These are phyloP conservation scores for Plantago rigida DNA, from an alignment of 305 asterid species.

Conservation along the genomic window DNA sequence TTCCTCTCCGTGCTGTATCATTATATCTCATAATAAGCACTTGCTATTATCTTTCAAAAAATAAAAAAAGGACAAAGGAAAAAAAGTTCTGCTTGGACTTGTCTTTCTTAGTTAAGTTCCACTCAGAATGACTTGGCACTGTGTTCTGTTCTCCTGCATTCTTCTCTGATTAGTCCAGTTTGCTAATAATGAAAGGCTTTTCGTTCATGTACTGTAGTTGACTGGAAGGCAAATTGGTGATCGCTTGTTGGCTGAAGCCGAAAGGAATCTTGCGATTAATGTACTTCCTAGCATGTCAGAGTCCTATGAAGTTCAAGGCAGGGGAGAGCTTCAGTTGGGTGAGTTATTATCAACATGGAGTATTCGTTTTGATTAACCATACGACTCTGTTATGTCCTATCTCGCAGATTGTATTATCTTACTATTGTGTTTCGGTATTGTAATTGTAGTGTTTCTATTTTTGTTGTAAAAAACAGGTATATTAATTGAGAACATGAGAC, in stretches of 20 bases:
- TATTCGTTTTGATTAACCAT: conserved; percentile 1
- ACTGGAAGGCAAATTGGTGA: conserved; percentile 98
- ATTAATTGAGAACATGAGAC: conserved; percentile 96
- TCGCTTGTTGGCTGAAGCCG: conserved; percentile 88
- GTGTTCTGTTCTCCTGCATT: background rate
- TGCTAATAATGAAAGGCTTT: conserved; percentile 23
- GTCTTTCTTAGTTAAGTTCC: too few species aligned
- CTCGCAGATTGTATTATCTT: conserved; percentile 16
- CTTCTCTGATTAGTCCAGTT: conserved; percentile 3
- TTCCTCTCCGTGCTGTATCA: too few species aligned
- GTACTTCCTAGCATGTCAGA: conserved; percentile 85
- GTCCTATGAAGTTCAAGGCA: conserved; percentile 96
- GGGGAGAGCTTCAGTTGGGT: conserved; percentile 99
- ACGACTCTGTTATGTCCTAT: conserved; percentile 11
- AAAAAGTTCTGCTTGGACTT: too few species aligned
- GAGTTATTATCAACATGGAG: conserved; percentile 22
- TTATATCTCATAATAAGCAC: too few species aligned
- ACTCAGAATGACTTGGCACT: background rate
- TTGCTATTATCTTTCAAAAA: too few species aligned
- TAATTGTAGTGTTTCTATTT: background rate
- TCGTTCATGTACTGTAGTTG: conserved; percentile 43
- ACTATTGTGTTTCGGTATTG: conserved; percentile 17
- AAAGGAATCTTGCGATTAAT: conserved; percentile 88
- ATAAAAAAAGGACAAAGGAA: too few species aligned
- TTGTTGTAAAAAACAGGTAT: conserved; percentile 49